phyloP scores from a whole-genome alignment of 1,284 basidiomycete genomes.

The Ceratobasidium sp. region DNA sequence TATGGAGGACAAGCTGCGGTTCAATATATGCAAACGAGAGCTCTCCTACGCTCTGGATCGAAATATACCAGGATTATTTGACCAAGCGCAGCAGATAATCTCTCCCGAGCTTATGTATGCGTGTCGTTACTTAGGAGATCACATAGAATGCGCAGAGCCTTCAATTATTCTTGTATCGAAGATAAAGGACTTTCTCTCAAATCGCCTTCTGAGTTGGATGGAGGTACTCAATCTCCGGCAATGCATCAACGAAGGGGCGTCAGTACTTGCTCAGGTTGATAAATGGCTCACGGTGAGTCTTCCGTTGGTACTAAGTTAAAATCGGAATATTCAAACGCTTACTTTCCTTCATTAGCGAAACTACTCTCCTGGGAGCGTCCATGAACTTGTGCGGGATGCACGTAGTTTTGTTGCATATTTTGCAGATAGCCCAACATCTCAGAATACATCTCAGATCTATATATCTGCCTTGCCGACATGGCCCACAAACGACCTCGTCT shows the following conservation, averaged over 20 bases:
- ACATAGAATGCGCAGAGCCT: neutral
- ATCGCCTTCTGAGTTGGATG: constrained; percentile 22
- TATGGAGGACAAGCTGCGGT: too few species aligned
- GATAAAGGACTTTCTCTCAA: neutral
- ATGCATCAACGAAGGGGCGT: neutral
- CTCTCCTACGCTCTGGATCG: neutral
- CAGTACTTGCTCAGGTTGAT: neutral
- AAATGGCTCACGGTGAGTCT: constrained; percentile 4
- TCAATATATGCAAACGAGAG: constrained; percentile 12
- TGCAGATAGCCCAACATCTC: neutral
- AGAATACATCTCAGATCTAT: constrained; percentile 38
- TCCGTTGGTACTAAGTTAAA: neutral
- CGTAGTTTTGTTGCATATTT: constrained; percentile 10
- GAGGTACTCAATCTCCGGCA: constrained; percentile 37
- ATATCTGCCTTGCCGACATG: constrained; percentile 32
- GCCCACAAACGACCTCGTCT: neutral
- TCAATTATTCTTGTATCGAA: neutral
- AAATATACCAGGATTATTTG: neutral
- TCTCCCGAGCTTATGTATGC: neutral
- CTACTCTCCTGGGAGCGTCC: neutral
- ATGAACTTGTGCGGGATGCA: constrained; percentile 5
- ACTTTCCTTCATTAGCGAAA: neutral
- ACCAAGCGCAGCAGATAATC: neutral
- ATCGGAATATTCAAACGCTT: neutral
- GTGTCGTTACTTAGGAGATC: neutral